Evolutionary conservation across 139 green algal species (phyloP).

Genomic region (Coccomyxa sp.): DNA sequence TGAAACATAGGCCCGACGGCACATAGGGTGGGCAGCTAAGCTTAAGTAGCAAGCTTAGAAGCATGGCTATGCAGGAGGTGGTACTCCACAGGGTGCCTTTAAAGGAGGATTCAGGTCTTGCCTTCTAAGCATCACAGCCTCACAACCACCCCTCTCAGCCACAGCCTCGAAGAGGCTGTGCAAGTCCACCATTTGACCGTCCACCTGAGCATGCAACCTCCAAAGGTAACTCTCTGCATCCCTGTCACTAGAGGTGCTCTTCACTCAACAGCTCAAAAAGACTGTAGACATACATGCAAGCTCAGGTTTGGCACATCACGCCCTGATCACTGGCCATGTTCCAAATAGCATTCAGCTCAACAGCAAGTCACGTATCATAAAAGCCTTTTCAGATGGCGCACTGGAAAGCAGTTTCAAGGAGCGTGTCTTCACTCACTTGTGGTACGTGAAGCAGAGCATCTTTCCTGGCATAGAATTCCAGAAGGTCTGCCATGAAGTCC

Average conservation of each 20-base stretch:
- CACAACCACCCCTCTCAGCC: neutral
- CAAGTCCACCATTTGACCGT: constrained; percentile 1
- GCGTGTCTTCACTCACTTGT: neutral
- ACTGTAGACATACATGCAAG: neutral
- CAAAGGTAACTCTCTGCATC: no score
- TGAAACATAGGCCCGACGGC: neutral
- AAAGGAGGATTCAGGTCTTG: neutral
- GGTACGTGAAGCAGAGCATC: neutral
- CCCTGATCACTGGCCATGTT: no score
- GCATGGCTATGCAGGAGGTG: no score
- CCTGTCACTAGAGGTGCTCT: neutral
- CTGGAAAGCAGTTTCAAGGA: no score
- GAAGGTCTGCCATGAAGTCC: neutral
- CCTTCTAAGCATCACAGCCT: constrained; percentile 3
- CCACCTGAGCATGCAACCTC: neutral
- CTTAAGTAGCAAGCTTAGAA: neutral
- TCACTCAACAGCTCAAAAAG: neutral
- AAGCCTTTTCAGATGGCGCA: no score
- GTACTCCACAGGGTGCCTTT: no score
- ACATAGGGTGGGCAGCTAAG: neutral
- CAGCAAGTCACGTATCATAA: no score
- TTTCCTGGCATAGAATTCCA: neutral
- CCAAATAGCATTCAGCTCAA: no score
- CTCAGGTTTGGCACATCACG: no score
- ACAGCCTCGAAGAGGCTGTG: neutral